Base-by-base conservation (phyloP, 768 basidiomycete species). In the Leucocoprinus sp. region DNA sequence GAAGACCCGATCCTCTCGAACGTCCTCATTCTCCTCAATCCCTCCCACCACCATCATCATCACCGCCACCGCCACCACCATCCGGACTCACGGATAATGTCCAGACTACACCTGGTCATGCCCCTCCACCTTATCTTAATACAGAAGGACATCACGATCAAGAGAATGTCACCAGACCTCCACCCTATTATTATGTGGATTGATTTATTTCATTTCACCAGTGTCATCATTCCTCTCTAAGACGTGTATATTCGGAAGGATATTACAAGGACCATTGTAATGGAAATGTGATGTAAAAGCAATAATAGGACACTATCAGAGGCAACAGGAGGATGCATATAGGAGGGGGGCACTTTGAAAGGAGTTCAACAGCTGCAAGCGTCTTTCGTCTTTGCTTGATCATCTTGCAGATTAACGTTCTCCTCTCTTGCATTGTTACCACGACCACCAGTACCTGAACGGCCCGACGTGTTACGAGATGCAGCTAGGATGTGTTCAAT, bases 401-500 rank as follows among this genome's bases (percentile, higher is more conserved):
- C 78, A 63, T 80, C 80, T 40, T 84, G 78, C 50, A 91, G 69
- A 57, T 79, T 86, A 37, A 92, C 84, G 35, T 67, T 78, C 53
- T 72, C 71, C 59, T 77, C 73, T 51, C 67, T 70, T 41, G 71
- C 60, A 34, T 68, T 63, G 50, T 75, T 76, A 4, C 69, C 60
- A 50, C 82, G 76, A 52, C 62, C 71, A 4, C 73, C 63, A 45
- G 70, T 69, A 50, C 80, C 82, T 45, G 78, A 70, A 55, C 83
- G 78, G 19, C 79, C 79, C 19, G 77, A 68, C 38, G 68, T 75
- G 33, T 80, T 80, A 35, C 85, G 80, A 31, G 84, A 80, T 9
- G 93, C 85, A 40, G 90, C 89, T 54, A 93, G 67, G 56, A 96
- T 93, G 54, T 91, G 86, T 57, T 98, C 95, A 61, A 97, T 88